Base-by-base conservation (phyloP, 805 yeast genomes). In the Yamadazyma sp. region DNA sequence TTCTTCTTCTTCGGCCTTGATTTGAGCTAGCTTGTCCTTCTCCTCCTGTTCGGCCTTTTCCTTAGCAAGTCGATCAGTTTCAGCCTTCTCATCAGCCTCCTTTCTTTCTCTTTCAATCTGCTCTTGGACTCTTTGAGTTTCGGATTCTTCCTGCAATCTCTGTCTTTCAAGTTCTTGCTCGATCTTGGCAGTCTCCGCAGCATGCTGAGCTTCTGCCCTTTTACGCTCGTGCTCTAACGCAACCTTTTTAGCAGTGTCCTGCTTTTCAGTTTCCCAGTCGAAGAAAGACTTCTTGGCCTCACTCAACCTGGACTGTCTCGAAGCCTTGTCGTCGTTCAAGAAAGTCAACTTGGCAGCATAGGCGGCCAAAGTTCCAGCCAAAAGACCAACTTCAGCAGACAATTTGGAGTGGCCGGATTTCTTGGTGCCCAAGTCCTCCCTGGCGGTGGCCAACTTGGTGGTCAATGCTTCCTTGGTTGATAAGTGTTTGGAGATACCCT, bases 241-340 rank as follows among this genome's bases (percentile, higher is more conserved):
- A 19, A 60, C 55, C 29, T 60, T 51, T 28, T 54, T 58, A n/a
- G 71, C 69, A n/a, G 73, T 53, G n/a, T 55, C 63, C 31, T 64
- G 60, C 54, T 64, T 63, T 44, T 76, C 78, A 4, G 49, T 49
- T 43, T 67, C 64, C 81, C 81, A 77, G 14, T 54, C 55, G 18
- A 47, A 38, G 36, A 52, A 59, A 31, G 72, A 57, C 29, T 66
- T 52, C 45, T 66, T 58, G 13, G 80, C 80, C 6, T 59, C 65
- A 14, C 46, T 48, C 39, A 71, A 63, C 46, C 73, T 63, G 1
- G 42, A 35, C 3, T 50, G 47, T 39, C 75, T 59, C 18, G 45
- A 50, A 24, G 60, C 65, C 47, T 66, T 69, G 25, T 67, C 77
- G 25, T 58, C 37, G 27, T 55, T 54, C 48, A 75, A 60, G 22